Percentiles rank a stretch among this genome's conserved stretches.
Evolutionary conservation across 2,329 filamentous ascomycete genomes (phyloP).

Genomic region (Helicocarpus griseus): DNA sequence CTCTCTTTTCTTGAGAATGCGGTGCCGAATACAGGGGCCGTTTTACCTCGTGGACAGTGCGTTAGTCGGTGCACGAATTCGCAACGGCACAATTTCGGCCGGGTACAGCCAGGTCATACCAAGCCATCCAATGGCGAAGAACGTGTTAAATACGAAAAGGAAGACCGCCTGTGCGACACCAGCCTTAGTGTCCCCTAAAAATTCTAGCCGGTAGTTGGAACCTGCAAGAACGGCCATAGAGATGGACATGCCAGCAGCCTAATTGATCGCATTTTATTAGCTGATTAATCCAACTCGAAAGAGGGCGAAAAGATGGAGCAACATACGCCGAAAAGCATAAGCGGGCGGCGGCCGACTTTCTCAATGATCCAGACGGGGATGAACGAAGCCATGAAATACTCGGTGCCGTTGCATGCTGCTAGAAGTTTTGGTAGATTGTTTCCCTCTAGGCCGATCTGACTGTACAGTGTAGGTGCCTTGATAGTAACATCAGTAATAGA

Average conservation of each 20-base stretch:
- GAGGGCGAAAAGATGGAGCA: not conserved
- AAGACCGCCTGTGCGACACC: conserved; percentile 47
- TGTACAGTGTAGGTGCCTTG: not conserved
- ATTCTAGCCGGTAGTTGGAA: conserved; percentile 38
- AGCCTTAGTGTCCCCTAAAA: conserved; percentile 33
- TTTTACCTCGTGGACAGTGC: conserved; percentile 43
- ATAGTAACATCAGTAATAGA: conserved; percentile 1
- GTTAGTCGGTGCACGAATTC: conserved; percentile 32
- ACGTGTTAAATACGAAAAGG: conserved; percentile 52
- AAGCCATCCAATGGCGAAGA: conserved; percentile 50
- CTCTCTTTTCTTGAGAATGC: too few species aligned
- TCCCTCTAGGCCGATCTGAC: not conserved
- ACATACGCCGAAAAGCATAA: conserved; percentile 24
- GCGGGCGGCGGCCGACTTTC: conserved; percentile 27
- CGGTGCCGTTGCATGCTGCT: conserved; percentile 22
- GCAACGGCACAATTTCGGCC: conserved; percentile 46
- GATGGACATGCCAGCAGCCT: conserved; percentile 18
- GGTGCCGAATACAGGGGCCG: not conserved
- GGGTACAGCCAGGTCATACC: conserved; percentile 53
- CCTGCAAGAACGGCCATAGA: conserved; percentile 37
- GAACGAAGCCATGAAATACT: conserved; percentile 30
- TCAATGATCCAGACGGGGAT: conserved; percentile 40
- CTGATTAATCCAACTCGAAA: not conserved
- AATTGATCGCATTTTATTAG: not conserved
- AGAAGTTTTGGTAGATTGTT: conserved; percentile 17